Evolutionary conservation across 257 asterid species (phyloP), one percentile per base, ranked within the genome.

Genomic region (Fraxinus cuspidata): DNA sequence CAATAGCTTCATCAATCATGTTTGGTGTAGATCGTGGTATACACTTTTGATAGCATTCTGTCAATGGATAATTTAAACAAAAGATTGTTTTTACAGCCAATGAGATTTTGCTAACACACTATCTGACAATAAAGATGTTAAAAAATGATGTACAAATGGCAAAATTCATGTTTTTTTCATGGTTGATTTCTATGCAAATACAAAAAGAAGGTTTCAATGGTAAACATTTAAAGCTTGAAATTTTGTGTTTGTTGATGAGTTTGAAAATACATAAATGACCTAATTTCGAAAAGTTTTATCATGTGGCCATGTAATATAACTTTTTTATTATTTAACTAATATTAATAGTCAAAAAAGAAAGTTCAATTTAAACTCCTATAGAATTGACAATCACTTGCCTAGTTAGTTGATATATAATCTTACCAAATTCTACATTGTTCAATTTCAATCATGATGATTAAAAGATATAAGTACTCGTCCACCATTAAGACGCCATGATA

Each of bases 321-420:
- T 19, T 6, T 60, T 9, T 60, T 21, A 0, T 23, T 23, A 60
- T 60, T 58, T 21, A 58, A 58, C 5, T 21, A 21, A 19, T 11
- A 60, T 23, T 8, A 60, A 7, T 21, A 2, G 31, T 60, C 67
- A 63, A 25, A 25, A 23, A 23, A 18, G 13, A 56, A 56, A 7
- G 12, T 29, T 63, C 1, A 27, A 63, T 25, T 63, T 10, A 63
- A 25, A 63, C 3, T 10, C 21, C 32, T 4, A 27, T 23, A 12
- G 69, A 63, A 63, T 63, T 63, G 69, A 63, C 69, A 63, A 10
- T 27, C 69, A 63, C 35, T 63, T 63, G 69, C 69, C 21, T 63
- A 2, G 69, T 23, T 27, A 9, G 34, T 27, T 63, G 69, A 27
- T 11, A 23, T 63, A 58, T 58, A 21, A 58, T 58, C 28, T n/a